Evolutionary conservation across 768 basidiomycete species (phyloP).

Genomic region (Mycena chlorophos): DNA sequence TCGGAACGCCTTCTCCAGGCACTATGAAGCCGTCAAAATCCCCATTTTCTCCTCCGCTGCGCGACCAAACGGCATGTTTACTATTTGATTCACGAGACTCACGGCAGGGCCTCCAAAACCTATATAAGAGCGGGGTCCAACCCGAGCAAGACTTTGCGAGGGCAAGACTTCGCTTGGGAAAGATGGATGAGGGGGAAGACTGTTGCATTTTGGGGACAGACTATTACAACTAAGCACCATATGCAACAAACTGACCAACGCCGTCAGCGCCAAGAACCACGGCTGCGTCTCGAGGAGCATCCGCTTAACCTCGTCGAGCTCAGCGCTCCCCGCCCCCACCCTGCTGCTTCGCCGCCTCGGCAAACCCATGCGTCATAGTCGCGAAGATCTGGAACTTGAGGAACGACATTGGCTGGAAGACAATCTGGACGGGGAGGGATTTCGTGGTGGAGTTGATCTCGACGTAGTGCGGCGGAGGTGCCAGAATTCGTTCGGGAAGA

Average conservation of each 20-base stretch:
- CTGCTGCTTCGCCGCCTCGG: constrained; percentile 80
- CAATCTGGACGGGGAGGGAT: constrained; percentile 75
- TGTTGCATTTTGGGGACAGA: too few relatives aligned
- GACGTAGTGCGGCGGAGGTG: constrained; percentile 73
- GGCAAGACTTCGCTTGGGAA: too few relatives aligned
- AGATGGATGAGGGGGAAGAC: too few relatives aligned
- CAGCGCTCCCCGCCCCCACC: constrained; percentile 61
- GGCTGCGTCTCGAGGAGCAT: constrained; percentile 90
- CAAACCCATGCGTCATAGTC: constrained; percentile 82
- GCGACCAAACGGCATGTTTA: too few relatives aligned
- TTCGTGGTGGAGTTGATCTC: constrained; percentile 86
- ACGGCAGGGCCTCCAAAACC: too few relatives aligned
- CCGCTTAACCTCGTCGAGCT: constrained; percentile 93
- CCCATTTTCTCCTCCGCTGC: too few relatives aligned
- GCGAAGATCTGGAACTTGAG: constrained; percentile 88
- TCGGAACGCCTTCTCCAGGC: too few relatives aligned
- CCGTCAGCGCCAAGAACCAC: constrained; percentile 84
- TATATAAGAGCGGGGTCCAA: too few relatives aligned
- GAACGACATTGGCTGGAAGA: constrained; percentile 82
- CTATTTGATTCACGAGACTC: too few relatives aligned
- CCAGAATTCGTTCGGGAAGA: constrained; percentile 98
- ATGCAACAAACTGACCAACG: constrained; percentile 83
- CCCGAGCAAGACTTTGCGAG: too few relatives aligned
- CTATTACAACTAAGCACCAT: too few relatives aligned
- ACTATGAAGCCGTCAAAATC: too few relatives aligned